Evolutionary conservation across 768 basidiomycete species (phyloP).

Genomic region (Lactarius pseudohatsudake): DNA sequence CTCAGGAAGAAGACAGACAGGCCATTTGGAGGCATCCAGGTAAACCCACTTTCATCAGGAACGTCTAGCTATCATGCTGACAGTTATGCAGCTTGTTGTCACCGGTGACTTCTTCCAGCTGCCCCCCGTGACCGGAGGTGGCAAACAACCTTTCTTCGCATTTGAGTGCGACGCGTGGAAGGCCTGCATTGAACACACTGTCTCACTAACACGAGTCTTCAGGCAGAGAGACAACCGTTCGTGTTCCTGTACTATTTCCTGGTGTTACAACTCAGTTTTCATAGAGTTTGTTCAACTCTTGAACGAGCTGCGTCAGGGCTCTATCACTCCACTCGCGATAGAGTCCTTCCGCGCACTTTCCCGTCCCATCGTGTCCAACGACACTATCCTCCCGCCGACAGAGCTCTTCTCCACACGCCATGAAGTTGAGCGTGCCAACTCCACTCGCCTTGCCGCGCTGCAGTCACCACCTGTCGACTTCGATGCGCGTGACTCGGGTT

Average conservation of each 20-base stretch:
- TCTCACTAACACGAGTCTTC: conserved; percentile 72
- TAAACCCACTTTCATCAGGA: conserved; percentile 34
- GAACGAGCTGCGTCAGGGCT: conserved; percentile 73
- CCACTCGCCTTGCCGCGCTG: conserved; percentile 50
- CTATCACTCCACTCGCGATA: conserved; percentile 47
- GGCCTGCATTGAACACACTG: conserved; percentile 54
- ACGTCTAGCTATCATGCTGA: conserved; percentile 32
- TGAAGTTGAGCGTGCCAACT: conserved; percentile 69
- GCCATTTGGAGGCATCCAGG: conserved; percentile 71
- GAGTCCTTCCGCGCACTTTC: conserved; percentile 49
- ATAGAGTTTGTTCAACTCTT: conserved; percentile 68
- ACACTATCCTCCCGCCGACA: conserved; percentile 42
- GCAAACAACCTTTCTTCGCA: conserved; percentile 51
- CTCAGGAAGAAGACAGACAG: conserved; percentile 49
- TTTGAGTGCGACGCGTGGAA: conserved; percentile 65
- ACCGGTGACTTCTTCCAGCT: conserved; percentile 71
- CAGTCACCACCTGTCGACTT: conserved; percentile 45
- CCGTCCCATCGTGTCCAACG: conserved; percentile 35
- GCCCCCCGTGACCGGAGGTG: conserved; percentile 53
- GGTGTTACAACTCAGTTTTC: not conserved
- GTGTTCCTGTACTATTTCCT: conserved; percentile 28
- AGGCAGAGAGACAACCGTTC: conserved; percentile 69
- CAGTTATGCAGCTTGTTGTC: conserved; percentile 45
- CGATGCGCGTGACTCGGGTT: conserved; percentile 52
- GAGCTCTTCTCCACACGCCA: conserved; percentile 64